phyloP scores from a whole-genome alignment of 305 asterid genomes.

The Nicotiana rustica region DNA sequence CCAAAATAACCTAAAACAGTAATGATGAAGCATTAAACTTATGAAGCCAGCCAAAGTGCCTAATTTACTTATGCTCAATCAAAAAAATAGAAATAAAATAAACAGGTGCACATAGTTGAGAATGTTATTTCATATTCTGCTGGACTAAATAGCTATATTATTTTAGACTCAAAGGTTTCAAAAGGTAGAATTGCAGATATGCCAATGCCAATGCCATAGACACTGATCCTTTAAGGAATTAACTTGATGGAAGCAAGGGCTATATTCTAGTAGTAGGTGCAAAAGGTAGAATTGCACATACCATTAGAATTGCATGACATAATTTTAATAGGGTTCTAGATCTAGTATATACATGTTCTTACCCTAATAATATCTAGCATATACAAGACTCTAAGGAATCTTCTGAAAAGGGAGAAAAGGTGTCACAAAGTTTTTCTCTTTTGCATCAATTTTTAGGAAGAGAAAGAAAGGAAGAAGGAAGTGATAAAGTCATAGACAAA shows the following conservation, averaged over 20 bases:
- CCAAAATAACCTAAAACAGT: conserved; percentile 75
- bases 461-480: no score
- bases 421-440: no score
- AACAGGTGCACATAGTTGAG: neutral
- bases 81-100: neutral
- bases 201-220: neutral
- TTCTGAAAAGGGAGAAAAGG: no score
- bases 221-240: neutral
- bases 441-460: no score
- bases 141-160: neutral
- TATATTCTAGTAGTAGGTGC: neutral
- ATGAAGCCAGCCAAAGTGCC: conserved; percentile 36
- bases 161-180: neutral
- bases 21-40: conserved; percentile 39
- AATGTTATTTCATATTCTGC: neutral
- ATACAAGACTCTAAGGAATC: no score
- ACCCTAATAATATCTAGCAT: no score
- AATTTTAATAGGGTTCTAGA: no score
- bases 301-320: no score
- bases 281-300: no score
- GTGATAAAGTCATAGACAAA: no score
- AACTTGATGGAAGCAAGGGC: conserved; percentile 3
- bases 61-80: neutral
- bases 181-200: conserved; percentile 7
- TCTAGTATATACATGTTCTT: no score